These are phyloP conservation scores for Oropetium thomaeum DNA, from an alignment of 176 grass and related monocot genomes.

Conservation along the genomic window DNA sequence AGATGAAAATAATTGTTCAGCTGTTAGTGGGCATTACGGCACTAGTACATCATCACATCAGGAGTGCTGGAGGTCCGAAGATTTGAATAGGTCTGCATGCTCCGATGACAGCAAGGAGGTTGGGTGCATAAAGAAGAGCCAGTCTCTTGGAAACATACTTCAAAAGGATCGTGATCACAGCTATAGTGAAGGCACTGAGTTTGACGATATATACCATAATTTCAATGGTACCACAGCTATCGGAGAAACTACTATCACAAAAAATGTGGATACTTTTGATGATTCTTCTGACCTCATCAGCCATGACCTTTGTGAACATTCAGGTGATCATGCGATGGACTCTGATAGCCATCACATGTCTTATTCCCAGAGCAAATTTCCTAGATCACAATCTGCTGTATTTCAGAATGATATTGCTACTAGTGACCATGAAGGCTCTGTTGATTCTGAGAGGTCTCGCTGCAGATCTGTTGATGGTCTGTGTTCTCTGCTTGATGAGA, in stretches of 20 bases:
- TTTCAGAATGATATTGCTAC: constrained; percentile 36
- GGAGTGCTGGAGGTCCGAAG: constrained; percentile 55
- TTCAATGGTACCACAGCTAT: constrained; percentile 28
- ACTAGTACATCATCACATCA: constrained; percentile 43
- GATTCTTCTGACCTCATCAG: constrained; percentile 31
- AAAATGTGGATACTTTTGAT: constrained; percentile 24
- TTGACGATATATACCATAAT: constrained; percentile 21
- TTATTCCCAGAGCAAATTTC: constrained; percentile 38
- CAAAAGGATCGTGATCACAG: constrained; percentile 34
- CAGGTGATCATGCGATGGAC: constrained; percentile 37
- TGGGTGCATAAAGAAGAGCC: constrained; percentile 52
- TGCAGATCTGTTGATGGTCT: constrained; percentile 54
- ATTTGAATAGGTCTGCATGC: constrained; percentile 48
- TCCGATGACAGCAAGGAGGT: constrained; percentile 37
- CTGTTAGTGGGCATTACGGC: constrained; percentile 32
- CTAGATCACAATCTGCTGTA: constrained; percentile 55
- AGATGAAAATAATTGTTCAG: constrained; percentile 39
- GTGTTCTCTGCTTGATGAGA: constrained; percentile 31
- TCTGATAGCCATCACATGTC: constrained; percentile 26
- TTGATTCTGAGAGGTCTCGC: constrained; percentile 32
- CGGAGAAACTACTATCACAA: constrained; percentile 18
- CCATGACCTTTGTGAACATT: constrained; percentile 41
- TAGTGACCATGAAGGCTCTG: constrained; percentile 31
- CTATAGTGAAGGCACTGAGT: constrained; percentile 28
- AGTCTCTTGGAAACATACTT: constrained; percentile 59